Conservation (phyloP, 495 filamentous ascomycete genomes). For the Trichocladium antarcticum region DNA sequence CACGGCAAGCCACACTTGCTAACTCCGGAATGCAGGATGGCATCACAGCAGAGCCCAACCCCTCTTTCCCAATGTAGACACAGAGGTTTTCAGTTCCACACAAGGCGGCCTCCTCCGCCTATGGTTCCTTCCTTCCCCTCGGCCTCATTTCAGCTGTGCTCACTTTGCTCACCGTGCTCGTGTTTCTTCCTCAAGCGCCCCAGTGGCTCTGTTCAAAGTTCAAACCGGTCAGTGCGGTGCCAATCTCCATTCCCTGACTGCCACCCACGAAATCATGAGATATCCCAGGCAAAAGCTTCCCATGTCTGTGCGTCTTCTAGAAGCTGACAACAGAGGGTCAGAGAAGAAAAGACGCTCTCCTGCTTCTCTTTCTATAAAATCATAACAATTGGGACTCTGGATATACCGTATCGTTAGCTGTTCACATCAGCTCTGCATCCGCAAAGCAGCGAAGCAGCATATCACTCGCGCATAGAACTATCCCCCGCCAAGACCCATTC, state of each 20-base stretch:
- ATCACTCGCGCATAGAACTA: not conserved
- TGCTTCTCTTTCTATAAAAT: conserved; percentile 1
- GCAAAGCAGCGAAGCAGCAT: not conserved
- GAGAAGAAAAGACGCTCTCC: not conserved
- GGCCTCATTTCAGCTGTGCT: not conserved
- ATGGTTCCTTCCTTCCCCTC: not conserved
- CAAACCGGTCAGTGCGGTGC: conserved; percentile 9
- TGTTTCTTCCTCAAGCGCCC: not conserved
- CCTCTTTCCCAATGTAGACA: not conserved
- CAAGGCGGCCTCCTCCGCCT: not conserved
- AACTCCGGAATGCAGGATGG: not conserved
- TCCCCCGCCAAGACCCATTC: not conserved
- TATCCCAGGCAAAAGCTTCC: conserved; percentile 5
- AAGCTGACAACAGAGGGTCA: not conserved
- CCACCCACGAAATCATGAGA: conserved; percentile 12
- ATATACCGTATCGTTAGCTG: not conserved
- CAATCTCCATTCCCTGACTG: conserved; percentile 3
- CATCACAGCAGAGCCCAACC: not conserved
- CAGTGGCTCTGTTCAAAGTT: conserved; percentile 1
- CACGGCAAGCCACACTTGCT: not conserved
- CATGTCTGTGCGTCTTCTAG: not conserved
- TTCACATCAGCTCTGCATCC: not conserved
- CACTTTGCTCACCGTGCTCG: not conserved
- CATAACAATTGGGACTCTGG: not conserved
- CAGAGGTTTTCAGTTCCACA: not conserved